These are phyloP conservation scores for Globisporangium iwayamae DNA, from an alignment of 352 stramenopile species.

Conservation along the genomic window DNA sequence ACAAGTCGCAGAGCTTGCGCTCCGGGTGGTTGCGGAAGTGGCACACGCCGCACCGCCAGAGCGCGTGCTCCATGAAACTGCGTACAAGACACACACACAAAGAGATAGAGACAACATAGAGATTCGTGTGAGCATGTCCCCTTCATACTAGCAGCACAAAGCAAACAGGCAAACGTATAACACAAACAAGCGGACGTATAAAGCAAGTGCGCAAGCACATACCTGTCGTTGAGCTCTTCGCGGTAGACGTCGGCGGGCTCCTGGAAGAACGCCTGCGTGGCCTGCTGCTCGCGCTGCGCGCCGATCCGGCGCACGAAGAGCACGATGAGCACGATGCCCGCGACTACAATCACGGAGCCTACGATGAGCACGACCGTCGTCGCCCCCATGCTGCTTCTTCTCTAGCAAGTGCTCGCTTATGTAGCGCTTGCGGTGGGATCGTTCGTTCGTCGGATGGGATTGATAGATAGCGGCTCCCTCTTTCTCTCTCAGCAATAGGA, in stretches of 20 bases:
- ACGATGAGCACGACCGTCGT: constrained; percentile 32
- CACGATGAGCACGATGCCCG: constrained; percentile 36
- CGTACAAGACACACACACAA: too few species aligned
- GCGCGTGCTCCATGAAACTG: constrained; percentile 70
- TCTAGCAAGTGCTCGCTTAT: background rate
- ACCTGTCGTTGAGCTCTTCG: constrained; percentile 80
- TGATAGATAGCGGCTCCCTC: background rate
- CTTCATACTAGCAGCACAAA: background rate
- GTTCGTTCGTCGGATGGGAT: background rate
- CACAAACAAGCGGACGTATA: background rate
- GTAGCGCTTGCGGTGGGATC: background rate
- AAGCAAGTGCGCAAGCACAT: background rate
- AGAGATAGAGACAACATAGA: too few species aligned
- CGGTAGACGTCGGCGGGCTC: constrained; percentile 66
- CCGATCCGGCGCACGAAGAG: constrained; percentile 39
- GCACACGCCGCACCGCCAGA: constrained; percentile 87
- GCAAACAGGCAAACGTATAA: too few species aligned
- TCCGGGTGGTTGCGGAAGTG: constrained; percentile 88
- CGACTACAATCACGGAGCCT: constrained; percentile 41
- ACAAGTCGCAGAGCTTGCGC: constrained; percentile 81
- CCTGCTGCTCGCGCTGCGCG: constrained; percentile 33
- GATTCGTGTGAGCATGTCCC: too few species aligned
- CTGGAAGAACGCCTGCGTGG: constrained; percentile 47
- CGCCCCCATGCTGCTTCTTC: constrained; percentile 15
- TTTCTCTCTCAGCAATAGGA: too few species aligned